phyloP scores from a whole-genome alignment of 1,139 yeast genomes.

The Kurtzmaniella natalensis region DNA sequence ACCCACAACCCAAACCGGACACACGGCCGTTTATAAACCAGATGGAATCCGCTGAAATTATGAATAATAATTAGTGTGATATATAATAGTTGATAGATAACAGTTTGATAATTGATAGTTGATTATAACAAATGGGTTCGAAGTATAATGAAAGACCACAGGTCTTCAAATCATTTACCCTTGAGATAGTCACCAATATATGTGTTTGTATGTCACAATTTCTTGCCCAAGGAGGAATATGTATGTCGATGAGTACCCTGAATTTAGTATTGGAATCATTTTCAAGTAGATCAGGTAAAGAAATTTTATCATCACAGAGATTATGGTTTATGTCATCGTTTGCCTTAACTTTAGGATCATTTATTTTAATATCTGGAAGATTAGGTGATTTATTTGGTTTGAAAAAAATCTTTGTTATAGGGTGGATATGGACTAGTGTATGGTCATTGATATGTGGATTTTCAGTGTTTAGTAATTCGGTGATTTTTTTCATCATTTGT shows the following conservation, averaged over 20 bases:
- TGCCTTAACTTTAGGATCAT: conserved; percentile 53
- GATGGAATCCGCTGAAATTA: too few species aligned
- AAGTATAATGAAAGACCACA: conserved; percentile 2
- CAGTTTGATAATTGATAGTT: too few species aligned
- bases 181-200: conserved; percentile 27
- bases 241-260: conserved; percentile 39
- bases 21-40: too few species aligned
- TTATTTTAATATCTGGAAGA: conserved; percentile 47
- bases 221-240: conserved; percentile 34
- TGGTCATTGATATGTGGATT: conserved; percentile 50
- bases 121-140: too few species aligned
- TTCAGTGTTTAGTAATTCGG: conserved; percentile 38
- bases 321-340: conserved; percentile 59
- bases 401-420: conserved; percentile 35
- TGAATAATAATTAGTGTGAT: too few species aligned
- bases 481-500: conserved; percentile 44
- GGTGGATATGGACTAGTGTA: conserved; percentile 40
- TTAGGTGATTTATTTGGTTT: conserved; percentile 54
- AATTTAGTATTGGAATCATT: conserved; percentile 31
- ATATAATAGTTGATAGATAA: too few species aligned
- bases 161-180: conserved; percentile 13
- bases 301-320: conserved; percentile 20
- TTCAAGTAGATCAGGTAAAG: conserved; percentile 10
- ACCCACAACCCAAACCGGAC: too few species aligned
- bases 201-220: conserved; percentile 38